These are phyloP conservation scores for Aechmea fasciata DNA, from an alignment of 176 grass and related monocot genomes.

Conservation along the genomic window DNA sequence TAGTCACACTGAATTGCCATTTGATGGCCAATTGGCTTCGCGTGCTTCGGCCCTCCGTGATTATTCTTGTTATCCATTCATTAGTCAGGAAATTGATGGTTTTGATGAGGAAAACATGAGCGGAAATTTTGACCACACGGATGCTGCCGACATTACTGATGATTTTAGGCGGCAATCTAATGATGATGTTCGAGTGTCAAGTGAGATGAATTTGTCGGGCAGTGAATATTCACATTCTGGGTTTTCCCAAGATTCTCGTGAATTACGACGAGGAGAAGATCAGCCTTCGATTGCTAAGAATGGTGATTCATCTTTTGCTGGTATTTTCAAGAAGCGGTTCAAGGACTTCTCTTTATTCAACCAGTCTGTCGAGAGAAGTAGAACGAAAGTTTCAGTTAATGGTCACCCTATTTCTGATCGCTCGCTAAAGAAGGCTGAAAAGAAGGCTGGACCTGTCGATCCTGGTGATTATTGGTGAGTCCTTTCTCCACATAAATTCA, in stretches of 20 bases:
- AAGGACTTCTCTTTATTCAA: slow-evolving; percentile 65
- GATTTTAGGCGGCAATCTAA: slow-evolving; percentile 3
- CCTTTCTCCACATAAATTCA: background rate
- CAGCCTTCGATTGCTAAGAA: slow-evolving; percentile 45
- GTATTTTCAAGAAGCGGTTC: slow-evolving; percentile 66
- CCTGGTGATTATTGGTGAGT: slow-evolving; percentile 92
- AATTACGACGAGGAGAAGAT: slow-evolving; percentile 55
- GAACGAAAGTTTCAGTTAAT: slow-evolving; percentile 76
- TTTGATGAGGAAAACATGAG: slow-evolving; percentile 25
- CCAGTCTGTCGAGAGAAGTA: slow-evolving; percentile 34
- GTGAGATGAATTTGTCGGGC: slow-evolving; percentile 51
- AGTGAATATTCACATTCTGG: slow-evolving; percentile 46
- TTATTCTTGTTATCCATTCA: slow-evolving; percentile 40
- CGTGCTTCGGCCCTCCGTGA: slow-evolving; percentile 34
- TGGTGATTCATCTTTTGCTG: slow-evolving; percentile 76
- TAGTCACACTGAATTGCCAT: slow-evolving; percentile 18
- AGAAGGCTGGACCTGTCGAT: slow-evolving; percentile 73
- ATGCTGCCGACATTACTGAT: background rate
- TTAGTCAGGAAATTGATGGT: slow-evolving; percentile 28
- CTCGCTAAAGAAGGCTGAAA: slow-evolving; percentile 83
- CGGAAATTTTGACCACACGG: slow-evolving; percentile 20
- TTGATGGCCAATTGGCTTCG: slow-evolving; percentile 14
- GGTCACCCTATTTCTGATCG: slow-evolving; percentile 79
- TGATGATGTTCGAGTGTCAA: slow-evolving; percentile 31
- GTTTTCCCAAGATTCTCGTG: slow-evolving; percentile 58